Percentiles rank a stretch among this genome's conserved stretches.
These are phyloP conservation scores for Stachybotrys echinatus DNA, from an alignment of 2,329 filamentous ascomycete genomes.

Conservation along the genomic window DNA sequence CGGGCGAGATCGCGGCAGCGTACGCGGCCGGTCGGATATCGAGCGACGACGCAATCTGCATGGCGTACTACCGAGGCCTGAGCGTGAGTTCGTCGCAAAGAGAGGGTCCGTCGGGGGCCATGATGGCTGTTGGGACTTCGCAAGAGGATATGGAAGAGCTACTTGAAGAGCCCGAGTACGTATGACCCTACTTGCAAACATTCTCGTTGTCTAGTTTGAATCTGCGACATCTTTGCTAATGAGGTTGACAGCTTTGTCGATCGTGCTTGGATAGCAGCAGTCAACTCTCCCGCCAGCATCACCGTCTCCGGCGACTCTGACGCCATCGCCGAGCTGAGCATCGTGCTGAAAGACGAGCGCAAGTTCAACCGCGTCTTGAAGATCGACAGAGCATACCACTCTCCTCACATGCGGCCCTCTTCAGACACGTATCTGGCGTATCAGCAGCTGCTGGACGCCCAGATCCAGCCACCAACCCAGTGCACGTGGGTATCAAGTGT, in stretches of 20 bases:
- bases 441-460: neutral
- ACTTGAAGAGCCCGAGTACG: neutral
- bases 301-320: slow-evolving; percentile 24
- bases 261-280: slow-evolving; percentile 15
- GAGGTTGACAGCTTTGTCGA: slow-evolving; percentile 7
- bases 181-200: neutral
- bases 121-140: slow-evolving; percentile 16
- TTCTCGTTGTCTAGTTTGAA: too few relatives aligned
- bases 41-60: slow-evolving; percentile 14
- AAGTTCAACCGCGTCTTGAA: slow-evolving; percentile 29
- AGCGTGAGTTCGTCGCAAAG: neutral
- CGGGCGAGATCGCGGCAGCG: slow-evolving; percentile 44
- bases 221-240: too few relatives aligned
- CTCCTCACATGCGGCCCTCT: neutral
- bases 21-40: slow-evolving; percentile 40
- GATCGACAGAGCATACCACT: slow-evolving; percentile 18
- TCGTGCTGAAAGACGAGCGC: slow-evolving; percentile 10
- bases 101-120: neutral
- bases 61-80: slow-evolving; percentile 14
- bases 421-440: neutral
- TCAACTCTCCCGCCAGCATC: slow-evolving; percentile 13
- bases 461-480: neutral
- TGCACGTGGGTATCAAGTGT: neutral
- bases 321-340: slow-evolving; percentile 15
- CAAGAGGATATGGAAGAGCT: slow-evolving; percentile 10